Conservation (phyloP, 352 stramenopile genomes). For the Aphanomyces stellatus region DNA sequence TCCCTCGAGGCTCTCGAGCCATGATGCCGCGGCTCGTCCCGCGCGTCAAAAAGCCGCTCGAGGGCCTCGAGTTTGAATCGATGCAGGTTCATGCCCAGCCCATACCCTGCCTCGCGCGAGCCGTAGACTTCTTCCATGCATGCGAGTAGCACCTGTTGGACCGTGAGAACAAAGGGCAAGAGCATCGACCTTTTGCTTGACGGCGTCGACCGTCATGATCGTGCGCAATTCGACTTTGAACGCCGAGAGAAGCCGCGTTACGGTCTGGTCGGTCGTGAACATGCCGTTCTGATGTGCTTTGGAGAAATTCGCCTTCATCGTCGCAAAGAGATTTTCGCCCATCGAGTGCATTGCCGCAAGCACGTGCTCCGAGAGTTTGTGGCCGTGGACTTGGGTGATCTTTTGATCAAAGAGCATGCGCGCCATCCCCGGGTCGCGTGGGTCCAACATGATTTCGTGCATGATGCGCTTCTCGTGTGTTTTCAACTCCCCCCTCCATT, state of each 20-base stretch:
- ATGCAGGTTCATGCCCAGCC: neutral
- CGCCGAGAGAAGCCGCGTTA: neutral
- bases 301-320: neutral
- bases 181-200: neutral
- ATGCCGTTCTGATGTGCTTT: neutral
- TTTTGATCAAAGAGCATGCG: neutral
- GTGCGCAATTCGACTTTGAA: conserved; percentile 4
- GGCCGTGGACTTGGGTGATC: neutral
- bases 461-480: neutral
- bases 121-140: neutral
- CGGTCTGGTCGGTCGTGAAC: neutral
- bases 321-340: neutral
- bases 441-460: neutral
- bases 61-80: neutral
- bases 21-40: neutral
- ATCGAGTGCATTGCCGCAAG: neutral
- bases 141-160: neutral
- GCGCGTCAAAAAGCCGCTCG: neutral
- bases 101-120: neutral
- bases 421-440: neutral
- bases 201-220: neutral
- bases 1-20: neutral
- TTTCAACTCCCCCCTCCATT: neutral
- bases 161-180: neutral
- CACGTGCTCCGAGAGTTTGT: neutral